phyloP scores from a whole-genome alignment of 73 alveolate species.

The Paramecium biaurelia region DNA sequence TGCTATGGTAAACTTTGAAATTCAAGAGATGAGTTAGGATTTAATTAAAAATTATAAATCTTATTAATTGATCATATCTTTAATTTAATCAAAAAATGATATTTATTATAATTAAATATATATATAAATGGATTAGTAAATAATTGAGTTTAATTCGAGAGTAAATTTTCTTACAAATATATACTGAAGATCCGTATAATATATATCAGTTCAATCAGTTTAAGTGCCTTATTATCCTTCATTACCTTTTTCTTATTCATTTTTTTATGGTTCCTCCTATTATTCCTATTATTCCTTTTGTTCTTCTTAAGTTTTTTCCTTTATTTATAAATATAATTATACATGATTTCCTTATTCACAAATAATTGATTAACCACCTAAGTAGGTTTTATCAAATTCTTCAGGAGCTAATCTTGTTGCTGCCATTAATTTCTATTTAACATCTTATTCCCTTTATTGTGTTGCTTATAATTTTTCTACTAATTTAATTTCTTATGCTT shows the following conservation, averaged over 20 bases:
- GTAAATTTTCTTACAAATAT: background rate
- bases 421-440: background rate
- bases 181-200: background rate
- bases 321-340: background rate
- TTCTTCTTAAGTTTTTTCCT: background rate
- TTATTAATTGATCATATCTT: no score
- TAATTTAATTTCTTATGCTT: background rate
- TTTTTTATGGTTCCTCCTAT: background rate
- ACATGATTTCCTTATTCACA: background rate
- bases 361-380: background rate
- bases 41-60: no score
- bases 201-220: slow-evolving; percentile 20
- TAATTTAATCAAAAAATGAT: no score
- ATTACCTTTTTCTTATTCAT: background rate
- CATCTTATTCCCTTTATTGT: slow-evolving; percentile 2
- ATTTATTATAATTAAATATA: no score
- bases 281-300: background rate
- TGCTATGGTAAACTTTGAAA: no score
- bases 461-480: background rate
- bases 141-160: background rate
- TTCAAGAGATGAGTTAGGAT: no score
- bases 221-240: background rate
- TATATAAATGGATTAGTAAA: no score
- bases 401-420: slow-evolving; percentile 38
- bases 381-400: background rate